Percentiles rank a stretch among this genome's conserved stretches.
Conservation (phyloP, 768 basidiomycete genomes). For the Lactarius psammicola region DNA sequence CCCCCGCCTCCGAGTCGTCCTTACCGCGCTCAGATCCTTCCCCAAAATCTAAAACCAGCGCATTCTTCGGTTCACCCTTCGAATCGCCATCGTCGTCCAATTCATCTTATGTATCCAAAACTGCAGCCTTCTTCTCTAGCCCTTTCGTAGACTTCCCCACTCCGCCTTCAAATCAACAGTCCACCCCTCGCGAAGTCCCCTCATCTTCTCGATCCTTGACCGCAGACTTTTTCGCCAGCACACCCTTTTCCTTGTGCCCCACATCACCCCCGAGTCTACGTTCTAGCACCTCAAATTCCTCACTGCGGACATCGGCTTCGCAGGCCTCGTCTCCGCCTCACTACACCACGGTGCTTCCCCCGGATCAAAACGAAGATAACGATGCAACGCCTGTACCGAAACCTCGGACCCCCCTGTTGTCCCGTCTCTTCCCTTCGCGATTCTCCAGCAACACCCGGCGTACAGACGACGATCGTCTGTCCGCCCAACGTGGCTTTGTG, state of each 20-base stretch:
- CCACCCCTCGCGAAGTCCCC: constrained; percentile 12
- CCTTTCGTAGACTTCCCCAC: constrained; percentile 17
- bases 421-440: constrained; percentile 29
- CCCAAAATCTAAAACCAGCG: constrained; percentile 23
- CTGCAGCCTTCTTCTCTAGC: constrained; percentile 27
- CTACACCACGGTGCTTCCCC: not conserved
- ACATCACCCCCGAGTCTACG: constrained; percentile 27
- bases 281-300: constrained; percentile 26
- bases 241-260: constrained; percentile 18
- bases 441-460: constrained; percentile 18
- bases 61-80: constrained; percentile 26
- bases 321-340: constrained; percentile 14
- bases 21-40: constrained; percentile 14
- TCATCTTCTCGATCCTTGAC: constrained; percentile 23
- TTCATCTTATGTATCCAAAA: constrained; percentile 23
- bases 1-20: constrained; percentile 18
- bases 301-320: constrained; percentile 23
- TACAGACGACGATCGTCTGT: constrained; percentile 6
- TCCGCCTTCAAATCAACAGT: constrained; percentile 6
- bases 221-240: constrained; percentile 24
- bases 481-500: constrained; percentile 17
- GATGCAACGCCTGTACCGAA: constrained; percentile 20
- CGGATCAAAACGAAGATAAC: constrained; percentile 4
- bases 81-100: constrained; percentile 8
- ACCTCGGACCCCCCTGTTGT: constrained; percentile 15